phyloP scores from a whole-genome alignment of 1,284 basidiomycete genomes.

The Coniferiporia weirii region DNA sequence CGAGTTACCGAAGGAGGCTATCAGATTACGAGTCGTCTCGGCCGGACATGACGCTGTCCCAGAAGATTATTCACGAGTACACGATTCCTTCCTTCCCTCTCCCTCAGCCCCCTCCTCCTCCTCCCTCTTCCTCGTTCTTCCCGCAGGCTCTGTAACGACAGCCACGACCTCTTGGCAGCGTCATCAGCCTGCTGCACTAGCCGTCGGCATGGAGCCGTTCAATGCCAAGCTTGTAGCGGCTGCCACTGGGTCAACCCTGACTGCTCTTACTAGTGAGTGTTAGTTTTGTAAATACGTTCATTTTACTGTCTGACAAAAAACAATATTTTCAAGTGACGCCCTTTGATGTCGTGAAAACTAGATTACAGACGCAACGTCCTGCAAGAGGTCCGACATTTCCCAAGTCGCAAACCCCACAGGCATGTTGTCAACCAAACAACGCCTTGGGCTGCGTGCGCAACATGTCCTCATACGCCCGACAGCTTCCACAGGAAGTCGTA shows the following conservation, averaged over 20 bases:
- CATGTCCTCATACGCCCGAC: slow-evolving; percentile 65
- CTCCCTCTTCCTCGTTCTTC: not conserved
- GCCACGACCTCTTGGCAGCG: not conserved
- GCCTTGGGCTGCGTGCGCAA: slow-evolving; percentile 60
- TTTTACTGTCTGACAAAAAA: slow-evolving; percentile 11
- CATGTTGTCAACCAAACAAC: slow-evolving; percentile 61
- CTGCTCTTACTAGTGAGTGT: slow-evolving; percentile 74
- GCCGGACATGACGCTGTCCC: not conserved
- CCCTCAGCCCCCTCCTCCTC: too few relatives aligned
- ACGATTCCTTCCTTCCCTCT: too few relatives aligned
- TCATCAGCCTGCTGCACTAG: not conserved
- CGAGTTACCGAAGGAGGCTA: too few relatives aligned
- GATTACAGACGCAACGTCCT: slow-evolving; percentile 78
- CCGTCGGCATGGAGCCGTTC: slow-evolving; percentile 56
- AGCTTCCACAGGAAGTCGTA: slow-evolving; percentile 56
- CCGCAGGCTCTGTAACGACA: not conserved
- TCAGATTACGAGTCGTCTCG: not conserved
- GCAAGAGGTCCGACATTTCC: slow-evolving; percentile 41
- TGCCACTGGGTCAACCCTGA: slow-evolving; percentile 74
- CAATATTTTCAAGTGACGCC: slow-evolving; percentile 69
- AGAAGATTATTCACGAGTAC: not conserved
- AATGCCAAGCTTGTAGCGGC: slow-evolving; percentile 79
- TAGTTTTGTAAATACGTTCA: not conserved
- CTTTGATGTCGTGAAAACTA: slow-evolving; percentile 91
- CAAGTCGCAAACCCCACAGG: slow-evolving; percentile 39